phyloP scores from a whole-genome alignment of 2,329 filamentous ascomycete species.

The Monilinia fructicola region DNA sequence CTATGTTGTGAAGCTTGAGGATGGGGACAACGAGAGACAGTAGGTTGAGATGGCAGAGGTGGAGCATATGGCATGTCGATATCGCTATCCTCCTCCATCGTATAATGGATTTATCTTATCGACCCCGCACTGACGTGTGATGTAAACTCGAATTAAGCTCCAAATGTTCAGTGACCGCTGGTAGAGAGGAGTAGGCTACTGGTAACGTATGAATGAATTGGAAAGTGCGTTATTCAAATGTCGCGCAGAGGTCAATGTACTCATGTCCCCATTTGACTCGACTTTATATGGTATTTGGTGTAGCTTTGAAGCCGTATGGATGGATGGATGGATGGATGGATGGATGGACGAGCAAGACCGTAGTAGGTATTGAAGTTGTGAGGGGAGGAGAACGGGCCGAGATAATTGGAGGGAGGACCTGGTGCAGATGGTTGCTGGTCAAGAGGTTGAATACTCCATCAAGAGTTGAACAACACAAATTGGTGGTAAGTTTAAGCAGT shows the following conservation, averaged over 20 bases:
- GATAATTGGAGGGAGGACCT: background rate
- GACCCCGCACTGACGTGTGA: conserved; percentile 21
- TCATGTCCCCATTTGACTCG: background rate
- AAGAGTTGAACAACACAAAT: background rate
- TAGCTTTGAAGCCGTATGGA: background rate
- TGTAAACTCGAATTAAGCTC: conserved; percentile 1
- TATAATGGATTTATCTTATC: conserved; percentile 18
- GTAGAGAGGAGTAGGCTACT: background rate
- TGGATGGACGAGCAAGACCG: background rate
- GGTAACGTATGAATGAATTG: background rate
- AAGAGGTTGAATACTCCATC: background rate
- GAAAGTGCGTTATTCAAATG: background rate
- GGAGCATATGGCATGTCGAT: conserved; percentile 8
- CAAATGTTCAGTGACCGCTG: background rate
- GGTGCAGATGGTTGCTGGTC: background rate
- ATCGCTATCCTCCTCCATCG: conserved; percentile 17
- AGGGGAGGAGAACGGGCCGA: too few species aligned
- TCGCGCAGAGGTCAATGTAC: background rate
- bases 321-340: too few species aligned
- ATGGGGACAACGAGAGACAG: conserved; percentile 16
- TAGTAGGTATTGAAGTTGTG: background rate
- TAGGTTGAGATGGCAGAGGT: background rate
- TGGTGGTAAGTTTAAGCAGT: background rate
- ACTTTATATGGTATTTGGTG: background rate
- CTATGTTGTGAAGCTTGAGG: background rate